A percentile compares a stretch with the other conserved stretches of the same genome.
phyloP scores from a whole-genome alignment of 495 filamentous ascomycete genomes.

The Evansstolkia leycettana region DNA sequence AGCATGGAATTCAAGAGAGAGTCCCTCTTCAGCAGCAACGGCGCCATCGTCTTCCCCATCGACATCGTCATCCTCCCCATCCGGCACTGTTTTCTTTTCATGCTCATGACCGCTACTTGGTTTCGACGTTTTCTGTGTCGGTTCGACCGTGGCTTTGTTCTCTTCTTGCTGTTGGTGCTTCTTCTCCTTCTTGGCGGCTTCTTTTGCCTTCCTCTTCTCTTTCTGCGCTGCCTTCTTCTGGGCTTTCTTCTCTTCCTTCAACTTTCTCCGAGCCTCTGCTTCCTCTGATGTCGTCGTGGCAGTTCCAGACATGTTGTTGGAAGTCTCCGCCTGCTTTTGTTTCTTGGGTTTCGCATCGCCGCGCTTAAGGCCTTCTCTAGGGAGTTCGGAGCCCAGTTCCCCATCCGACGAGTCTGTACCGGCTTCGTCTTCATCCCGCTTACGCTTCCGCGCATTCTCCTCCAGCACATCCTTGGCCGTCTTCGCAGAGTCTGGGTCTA shows the following conservation, averaged over 20 bases:
- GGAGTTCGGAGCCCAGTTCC: conserved; percentile 30
- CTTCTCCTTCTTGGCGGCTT: conserved; percentile 32
- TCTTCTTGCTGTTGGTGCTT: conserved; percentile 25
- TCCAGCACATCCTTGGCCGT: conserved; percentile 79
- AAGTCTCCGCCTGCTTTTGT: conserved; percentile 21
- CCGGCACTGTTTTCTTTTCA: conserved; percentile 6
- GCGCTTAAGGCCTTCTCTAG: conserved; percentile 28
- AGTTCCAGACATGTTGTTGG: conserved; percentile 12
- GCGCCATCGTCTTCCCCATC: conserved; percentile 17
- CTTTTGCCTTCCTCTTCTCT: conserved; percentile 36
- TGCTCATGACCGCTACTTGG: not conserved
- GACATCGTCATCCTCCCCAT: conserved; percentile 18
- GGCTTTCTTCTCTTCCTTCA: conserved; percentile 36
- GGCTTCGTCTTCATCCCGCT: conserved; percentile 36
- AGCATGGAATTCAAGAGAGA: conserved; percentile 26
- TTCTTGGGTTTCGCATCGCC: conserved; percentile 22
- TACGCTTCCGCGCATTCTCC: conserved; percentile 63
- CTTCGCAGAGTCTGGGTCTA: conserved; percentile 71
- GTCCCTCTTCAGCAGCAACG: conserved; percentile 32
- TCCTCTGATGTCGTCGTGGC: conserved; percentile 19
- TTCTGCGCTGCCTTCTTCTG: conserved; percentile 37
- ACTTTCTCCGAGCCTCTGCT: conserved; percentile 26
- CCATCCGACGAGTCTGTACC: conserved; percentile 27
- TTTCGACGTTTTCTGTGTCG: conserved; percentile 8
- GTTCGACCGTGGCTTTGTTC: not conserved